Conservation (phyloP, 116 monocot species). For the Zostera marina region DNA sequence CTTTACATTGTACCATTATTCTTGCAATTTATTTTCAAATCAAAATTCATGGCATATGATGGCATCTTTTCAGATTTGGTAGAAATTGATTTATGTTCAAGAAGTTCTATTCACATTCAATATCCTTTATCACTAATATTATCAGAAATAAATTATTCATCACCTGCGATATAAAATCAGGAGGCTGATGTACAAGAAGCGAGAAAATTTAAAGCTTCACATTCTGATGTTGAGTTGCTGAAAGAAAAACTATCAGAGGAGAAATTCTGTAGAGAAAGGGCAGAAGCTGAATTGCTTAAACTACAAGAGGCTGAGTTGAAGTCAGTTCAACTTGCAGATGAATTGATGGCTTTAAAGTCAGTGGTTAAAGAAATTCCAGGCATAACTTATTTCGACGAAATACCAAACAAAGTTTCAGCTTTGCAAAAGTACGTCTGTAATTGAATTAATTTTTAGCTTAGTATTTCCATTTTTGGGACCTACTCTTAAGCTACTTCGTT, state of each 20-base stretch:
- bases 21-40: too few relatives aligned
- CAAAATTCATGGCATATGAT: too few relatives aligned
- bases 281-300: constrained; percentile 48
- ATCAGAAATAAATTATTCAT: background rate
- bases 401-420: constrained; percentile 46
- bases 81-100: too few relatives aligned
- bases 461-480: too few relatives aligned
- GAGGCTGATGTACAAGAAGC: constrained; percentile 89
- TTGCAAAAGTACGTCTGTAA: constrained; percentile 52
- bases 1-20: too few relatives aligned
- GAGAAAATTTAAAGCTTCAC: constrained; percentile 62
- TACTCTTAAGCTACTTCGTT: too few relatives aligned
- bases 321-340: constrained; percentile 46
- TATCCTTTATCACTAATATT: too few relatives aligned
- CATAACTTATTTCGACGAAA: constrained; percentile 49
- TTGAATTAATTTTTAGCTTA: background rate
- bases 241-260: constrained; percentile 82
- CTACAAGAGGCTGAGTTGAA: constrained; percentile 40
- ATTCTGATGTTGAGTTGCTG: constrained; percentile 47
- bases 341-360: constrained; percentile 57
- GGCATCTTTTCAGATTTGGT: too few relatives aligned
- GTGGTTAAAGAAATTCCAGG: constrained; percentile 67
- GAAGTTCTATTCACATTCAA: too few relatives aligned
- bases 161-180: constrained; percentile 14
- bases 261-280: constrained; percentile 55